Percentiles rank a stretch among this genome's conserved stretches.
phyloP scores from a whole-genome alignment of 116 monocot species.

The Dioscorea cayenensis region DNA sequence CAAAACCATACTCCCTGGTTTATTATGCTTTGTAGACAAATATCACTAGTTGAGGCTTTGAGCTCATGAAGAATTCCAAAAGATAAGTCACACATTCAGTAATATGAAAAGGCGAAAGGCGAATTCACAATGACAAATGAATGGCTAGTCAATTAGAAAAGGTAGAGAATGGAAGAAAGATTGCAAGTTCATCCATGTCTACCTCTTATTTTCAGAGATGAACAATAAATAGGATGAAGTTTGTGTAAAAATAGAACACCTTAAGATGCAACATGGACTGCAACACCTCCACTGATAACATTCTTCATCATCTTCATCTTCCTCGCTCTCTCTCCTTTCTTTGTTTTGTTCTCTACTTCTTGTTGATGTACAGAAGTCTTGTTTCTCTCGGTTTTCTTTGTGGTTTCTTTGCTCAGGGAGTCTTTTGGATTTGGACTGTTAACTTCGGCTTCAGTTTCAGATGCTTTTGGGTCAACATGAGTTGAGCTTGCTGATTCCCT shows the following conservation, averaged over 20 bases:
- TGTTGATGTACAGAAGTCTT: neutral
- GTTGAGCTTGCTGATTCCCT: neutral
- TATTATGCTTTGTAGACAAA: too few species aligned
- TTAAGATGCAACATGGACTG: constrained; percentile 4
- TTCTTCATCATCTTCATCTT: neutral
- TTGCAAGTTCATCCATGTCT: too few species aligned
- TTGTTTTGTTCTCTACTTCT: neutral
- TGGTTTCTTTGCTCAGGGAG: neutral
- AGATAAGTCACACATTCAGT: too few species aligned
- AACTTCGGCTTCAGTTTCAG: neutral
- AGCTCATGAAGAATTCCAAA: too few species aligned
- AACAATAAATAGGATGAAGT: too few species aligned
- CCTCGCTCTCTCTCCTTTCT: neutral
- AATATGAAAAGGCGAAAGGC: too few species aligned
- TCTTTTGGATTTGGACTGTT: neutral
- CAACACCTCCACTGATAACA: neutral
- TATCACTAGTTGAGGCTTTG: too few species aligned
- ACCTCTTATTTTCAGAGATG: too few species aligned
- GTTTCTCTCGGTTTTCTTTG: neutral
- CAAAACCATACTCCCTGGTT: too few species aligned
- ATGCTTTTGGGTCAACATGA: neutral
- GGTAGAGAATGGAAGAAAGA: too few species aligned
- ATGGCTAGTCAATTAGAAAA: too few species aligned
- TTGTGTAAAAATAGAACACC: neutral
- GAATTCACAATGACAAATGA: too few species aligned